phyloP scores from a whole-genome alignment of 305 asterid species.

The Solanum hybrid region DNA sequence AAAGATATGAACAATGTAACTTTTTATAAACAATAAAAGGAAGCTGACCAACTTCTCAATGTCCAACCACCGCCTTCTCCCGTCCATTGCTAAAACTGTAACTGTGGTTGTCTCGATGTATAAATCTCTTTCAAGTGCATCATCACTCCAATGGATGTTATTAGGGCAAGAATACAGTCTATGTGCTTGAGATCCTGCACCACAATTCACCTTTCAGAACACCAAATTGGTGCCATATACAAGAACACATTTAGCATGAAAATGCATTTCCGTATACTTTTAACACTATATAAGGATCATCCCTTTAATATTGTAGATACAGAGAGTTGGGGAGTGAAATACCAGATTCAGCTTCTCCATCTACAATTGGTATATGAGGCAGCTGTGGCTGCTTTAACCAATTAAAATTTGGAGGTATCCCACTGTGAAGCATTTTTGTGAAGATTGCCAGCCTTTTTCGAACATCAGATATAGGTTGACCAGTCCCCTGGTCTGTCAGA shows the following conservation, averaged over 20 bases:
- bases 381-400: conserved; percentile 38
- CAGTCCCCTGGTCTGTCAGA: conserved; percentile 57
- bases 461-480: conserved; percentile 61
- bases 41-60: conserved; percentile 76
- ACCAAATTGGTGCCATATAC: not conserved
- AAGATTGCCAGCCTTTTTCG: conserved; percentile 67
- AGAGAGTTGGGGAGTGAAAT: conserved; percentile 20
- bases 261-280: not conserved
- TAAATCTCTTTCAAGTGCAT: conserved; percentile 84
- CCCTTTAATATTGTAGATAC: conserved; percentile 1
- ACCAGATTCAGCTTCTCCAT: conserved; percentile 45
- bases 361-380: conserved; percentile 26
- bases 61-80: conserved; percentile 98
- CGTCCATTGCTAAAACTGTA: conserved; percentile 95
- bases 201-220: conserved; percentile 6
- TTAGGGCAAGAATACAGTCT: conserved; percentile 52
- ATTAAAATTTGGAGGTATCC: conserved; percentile 65
- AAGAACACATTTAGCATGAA: not conserved
- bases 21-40: conserved; percentile 18
- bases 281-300: not conserved
- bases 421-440: conserved; percentile 83
- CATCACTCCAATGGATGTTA: conserved; percentile 65
- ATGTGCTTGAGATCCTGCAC: conserved; percentile 39
- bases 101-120: conserved; percentile 62
- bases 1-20: not conserved